A percentile compares a stretch with the other conserved stretches of the same genome.
Conservation (phyloP, 2,329 filamentous ascomycete genomes). For the Myriosclerotinia duriaeana region DNA sequence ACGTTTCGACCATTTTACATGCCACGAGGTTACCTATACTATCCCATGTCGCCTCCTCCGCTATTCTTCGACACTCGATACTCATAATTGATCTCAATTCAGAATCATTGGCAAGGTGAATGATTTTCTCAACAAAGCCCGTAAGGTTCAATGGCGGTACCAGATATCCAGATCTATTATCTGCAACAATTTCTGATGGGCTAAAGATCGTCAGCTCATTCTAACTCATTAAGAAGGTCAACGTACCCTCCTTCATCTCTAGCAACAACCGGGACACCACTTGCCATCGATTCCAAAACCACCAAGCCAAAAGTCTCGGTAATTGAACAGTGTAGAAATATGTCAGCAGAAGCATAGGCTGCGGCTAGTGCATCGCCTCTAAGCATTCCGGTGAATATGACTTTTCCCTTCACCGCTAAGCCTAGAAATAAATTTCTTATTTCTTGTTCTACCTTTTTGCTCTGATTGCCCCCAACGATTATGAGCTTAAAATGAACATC, state of each 20-base stretch:
- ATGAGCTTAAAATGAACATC: slow-evolving; percentile 62
- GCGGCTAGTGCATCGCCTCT: slow-evolving; percentile 60
- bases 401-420: slow-evolving; percentile 50
- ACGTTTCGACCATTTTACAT: slow-evolving; percentile 55
- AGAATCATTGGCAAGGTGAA: slow-evolving; percentile 50
- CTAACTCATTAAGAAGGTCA: neutral
- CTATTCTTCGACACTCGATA: slow-evolving; percentile 52
- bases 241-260: slow-evolving; percentile 59
- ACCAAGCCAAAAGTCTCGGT: slow-evolving; percentile 73
- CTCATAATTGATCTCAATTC: slow-evolving; percentile 49
- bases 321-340: slow-evolving; percentile 69
- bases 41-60: slow-evolving; percentile 66
- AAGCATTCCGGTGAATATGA: slow-evolving; percentile 66
- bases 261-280: slow-evolving; percentile 66
- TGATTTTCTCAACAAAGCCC: slow-evolving; percentile 55
- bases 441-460: slow-evolving; percentile 59
- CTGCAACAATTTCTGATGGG: slow-evolving; percentile 63
- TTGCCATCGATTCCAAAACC: slow-evolving; percentile 70
- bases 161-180: slow-evolving; percentile 61
- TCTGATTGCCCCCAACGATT: slow-evolving; percentile 68
- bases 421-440: slow-evolving; percentile 59
- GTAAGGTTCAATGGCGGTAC: slow-evolving; percentile 59
- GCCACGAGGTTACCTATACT: slow-evolving; percentile 70
- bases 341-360: slow-evolving; percentile 65
- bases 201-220: slow-evolving; percentile 36